Evolutionary conservation across 2,329 filamentous ascomycete genomes (phyloP), one percentile per base, ranked within the genome.

Genomic region (Zymoseptoria ardabiliae): DNA sequence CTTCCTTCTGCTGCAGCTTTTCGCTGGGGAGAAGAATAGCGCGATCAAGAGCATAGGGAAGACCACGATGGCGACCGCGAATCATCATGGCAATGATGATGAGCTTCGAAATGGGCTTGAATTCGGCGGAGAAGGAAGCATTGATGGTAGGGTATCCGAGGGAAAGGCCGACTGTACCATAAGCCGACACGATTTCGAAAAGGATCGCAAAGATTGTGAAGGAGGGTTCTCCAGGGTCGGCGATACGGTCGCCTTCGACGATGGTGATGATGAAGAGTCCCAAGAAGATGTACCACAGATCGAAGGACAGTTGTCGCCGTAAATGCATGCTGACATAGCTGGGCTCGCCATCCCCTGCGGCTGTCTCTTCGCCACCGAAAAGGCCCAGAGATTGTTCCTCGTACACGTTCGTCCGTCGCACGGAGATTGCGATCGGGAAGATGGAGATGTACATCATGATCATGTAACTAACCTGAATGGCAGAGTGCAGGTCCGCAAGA

Each of bases 381-480:
- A 95, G 85, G 4, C 90, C 90, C 0, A 94, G 82, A 0, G 87
- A 90, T 65, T 87, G 90, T 72, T 97, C 93, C 74, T 97, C 93
- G 77, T 97, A 97, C 2, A 97, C 93, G 72, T 97, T 97, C 60
- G 93, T 97, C 64, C 90, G 82, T 56, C 93, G 91, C 68, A 97
- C 89, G 6, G 90, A 94, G 69, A 97, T 97, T 71, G 94, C 93
- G 67, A 97, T 96, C 4, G 93, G 93, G 68, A 96, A 96, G 61
- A 97, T 90, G 59, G 92, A 96, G 63, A 97, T 96, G 75, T 97
- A 97, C 94, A 97, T 97, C 94, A 97, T 97, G 74, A 97, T 87
- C 75, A 97, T 79, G 76, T 97, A 97, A 22, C 91, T 90, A 13
- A 95, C 91, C 69, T 96, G 92, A 59, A 97, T 90, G 2, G 89